Conservation (phyloP, 139 green algal species). For the Coccomyxa sp. region DNA sequence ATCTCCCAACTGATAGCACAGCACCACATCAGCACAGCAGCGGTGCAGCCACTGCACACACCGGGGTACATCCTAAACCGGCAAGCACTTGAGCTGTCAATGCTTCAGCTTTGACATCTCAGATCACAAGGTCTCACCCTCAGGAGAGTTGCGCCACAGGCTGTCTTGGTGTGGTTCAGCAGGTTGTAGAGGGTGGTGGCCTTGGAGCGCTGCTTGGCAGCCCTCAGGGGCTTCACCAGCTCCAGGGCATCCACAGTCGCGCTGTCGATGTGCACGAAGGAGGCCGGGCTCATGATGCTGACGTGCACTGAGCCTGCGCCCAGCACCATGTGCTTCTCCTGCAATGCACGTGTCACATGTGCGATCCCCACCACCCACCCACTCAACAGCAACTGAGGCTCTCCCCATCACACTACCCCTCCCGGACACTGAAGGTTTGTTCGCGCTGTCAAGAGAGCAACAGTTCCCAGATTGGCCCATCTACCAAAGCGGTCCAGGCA, state of each 20-base stretch:
- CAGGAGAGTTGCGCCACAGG: conserved; percentile 58
- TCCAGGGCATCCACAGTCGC: conserved; percentile 42
- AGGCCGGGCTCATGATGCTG: background rate
- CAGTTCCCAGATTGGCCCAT: no score
- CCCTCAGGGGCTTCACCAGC: conserved; percentile 36
- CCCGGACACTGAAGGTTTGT: no score
- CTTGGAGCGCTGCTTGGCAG: conserved; percentile 13
- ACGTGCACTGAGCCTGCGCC: conserved; percentile 23
- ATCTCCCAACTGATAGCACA: no score
- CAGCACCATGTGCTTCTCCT: conserved; percentile 23
- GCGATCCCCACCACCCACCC: background rate
- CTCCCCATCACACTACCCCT: no score
- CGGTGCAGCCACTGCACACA: no score
- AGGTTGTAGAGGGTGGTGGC: conserved; percentile 32
- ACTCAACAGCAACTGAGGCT: no score
- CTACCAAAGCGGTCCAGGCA: no score
- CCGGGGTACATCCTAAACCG: no score
- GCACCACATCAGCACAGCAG: no score
- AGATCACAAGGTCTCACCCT: conserved; percentile 16
- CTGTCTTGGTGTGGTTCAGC: conserved; percentile 55
- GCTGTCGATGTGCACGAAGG: conserved; percentile 64
- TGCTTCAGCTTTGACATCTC: no score
- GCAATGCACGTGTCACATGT: background rate
- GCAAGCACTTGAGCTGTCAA: no score
- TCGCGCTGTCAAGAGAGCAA: no score